A percentile compares a stretch with the other conserved stretches of the same genome.
Evolutionary conservation across 2,329 filamentous ascomycete genomes (phyloP).

Genomic region (Trichoderma afroharzianum): DNA sequence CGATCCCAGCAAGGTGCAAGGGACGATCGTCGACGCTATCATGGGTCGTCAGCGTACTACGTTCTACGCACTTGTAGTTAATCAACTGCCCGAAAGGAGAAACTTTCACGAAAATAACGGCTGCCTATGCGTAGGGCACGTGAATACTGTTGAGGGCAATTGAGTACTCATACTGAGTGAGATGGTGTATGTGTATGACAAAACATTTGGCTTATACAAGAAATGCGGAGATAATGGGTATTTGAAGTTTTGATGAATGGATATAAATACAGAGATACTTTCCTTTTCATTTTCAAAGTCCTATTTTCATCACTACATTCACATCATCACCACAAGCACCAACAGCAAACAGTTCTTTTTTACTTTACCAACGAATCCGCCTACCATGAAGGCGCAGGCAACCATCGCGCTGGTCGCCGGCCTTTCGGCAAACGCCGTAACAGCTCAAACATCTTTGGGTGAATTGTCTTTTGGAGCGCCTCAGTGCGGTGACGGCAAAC

Average conservation of each 20-base stretch:
- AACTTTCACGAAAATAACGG: neutral
- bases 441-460: neutral
- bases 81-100: neutral
- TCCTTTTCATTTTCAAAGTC: neutral
- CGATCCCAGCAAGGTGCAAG: neutral
- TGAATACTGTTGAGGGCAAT: too few relatives aligned
- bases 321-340: neutral
- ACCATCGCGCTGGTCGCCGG: neutral
- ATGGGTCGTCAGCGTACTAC: neutral
- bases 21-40: neutral
- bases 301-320: neutral
- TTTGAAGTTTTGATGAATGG: neutral
- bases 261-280: neutral
- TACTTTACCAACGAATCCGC: neutral
- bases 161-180: neutral
- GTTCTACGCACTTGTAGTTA: neutral
- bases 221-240: neutral
- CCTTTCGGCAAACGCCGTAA: neutral
- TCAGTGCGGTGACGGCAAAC: neutral
- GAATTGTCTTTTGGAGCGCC: neutral
- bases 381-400: neutral
- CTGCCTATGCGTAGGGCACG: neutral
- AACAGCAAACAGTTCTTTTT: neutral
- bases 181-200: neutral
- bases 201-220: neutral